These are phyloP conservation scores for Grigorovia jiainica DNA, from an alignment of 805 yeast genomes.

Conservation along the genomic window DNA sequence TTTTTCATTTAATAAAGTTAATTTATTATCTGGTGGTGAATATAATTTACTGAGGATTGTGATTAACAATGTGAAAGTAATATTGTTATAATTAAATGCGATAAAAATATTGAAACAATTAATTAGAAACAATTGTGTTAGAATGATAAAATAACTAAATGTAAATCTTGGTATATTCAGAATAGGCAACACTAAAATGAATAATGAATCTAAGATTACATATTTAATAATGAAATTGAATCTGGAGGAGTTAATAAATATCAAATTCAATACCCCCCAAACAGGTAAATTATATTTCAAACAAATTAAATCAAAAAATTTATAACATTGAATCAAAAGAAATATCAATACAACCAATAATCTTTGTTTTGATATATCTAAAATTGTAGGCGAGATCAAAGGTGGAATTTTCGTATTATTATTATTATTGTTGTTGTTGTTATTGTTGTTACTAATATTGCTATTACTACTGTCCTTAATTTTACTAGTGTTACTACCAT, in stretches of 20 bases:
- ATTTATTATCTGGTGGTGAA: conserved; percentile 32
- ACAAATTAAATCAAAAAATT: conserved; percentile 59
- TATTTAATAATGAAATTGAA: conserved; percentile 62
- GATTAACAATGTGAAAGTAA: conserved; percentile 33
- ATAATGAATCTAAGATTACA: conserved; percentile 60
- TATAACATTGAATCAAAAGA: conserved; percentile 74
- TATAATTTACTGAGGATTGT: conserved; percentile 32
- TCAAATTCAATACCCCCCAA: conserved; percentile 18
- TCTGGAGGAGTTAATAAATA: conserved; percentile 36
- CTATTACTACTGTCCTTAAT: too few species aligned
- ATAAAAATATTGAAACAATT: conserved; percentile 45
- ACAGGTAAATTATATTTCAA: conserved; percentile 38
- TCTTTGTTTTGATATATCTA: conserved; percentile 75
- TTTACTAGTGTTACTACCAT: too few species aligned
- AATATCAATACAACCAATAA: conserved; percentile 56
- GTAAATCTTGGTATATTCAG: conserved; percentile 68
- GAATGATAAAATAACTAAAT: conserved; percentile 49
- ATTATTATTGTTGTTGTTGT: background rate
- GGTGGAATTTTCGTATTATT: conserved; percentile 18
- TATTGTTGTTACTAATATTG: background rate
- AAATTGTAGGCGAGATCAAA: conserved; percentile 52
- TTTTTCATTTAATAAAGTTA: conserved; percentile 44
- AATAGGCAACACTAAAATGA: conserved; percentile 60
- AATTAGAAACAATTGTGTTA: conserved; percentile 38
- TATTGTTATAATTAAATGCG: conserved; percentile 39